Percentiles rank a stretch among this genome's conserved stretches.
Evolutionary conservation across 805 yeast species (phyloP).

Genomic region (Candida multigemmis): DNA sequence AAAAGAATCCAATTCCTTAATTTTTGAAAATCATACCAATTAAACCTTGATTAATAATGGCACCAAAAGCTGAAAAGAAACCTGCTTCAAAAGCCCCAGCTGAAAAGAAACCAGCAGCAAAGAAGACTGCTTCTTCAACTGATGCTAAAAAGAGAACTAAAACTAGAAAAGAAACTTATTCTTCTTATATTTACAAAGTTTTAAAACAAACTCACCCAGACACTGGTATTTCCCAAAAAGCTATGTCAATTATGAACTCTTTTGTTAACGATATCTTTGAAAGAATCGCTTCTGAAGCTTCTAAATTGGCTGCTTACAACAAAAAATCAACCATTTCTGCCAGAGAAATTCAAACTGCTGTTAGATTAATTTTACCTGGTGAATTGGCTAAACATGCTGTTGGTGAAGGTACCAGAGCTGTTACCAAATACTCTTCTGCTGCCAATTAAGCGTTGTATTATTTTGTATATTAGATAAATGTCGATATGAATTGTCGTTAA

Average conservation of each 20-base stretch:
- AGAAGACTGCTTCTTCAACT: conserved; percentile 71
- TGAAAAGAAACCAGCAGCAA: conserved; percentile 87
- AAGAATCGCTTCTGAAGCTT: conserved; percentile 96
- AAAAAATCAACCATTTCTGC: conserved; percentile 97
- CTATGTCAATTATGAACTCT: conserved; percentile 98
- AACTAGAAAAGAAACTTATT: conserved; percentile 96
- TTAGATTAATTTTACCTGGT: conserved; percentile 96
- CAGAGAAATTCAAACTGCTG: conserved; percentile 98
- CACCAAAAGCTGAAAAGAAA: conserved; percentile 59
- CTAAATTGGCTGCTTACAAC: conserved; percentile 97
- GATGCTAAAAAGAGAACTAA: conserved; percentile 88
- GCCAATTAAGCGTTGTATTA: conserved; percentile 17
- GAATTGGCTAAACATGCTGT: conserved; percentile 98
- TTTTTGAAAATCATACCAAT: neutral
- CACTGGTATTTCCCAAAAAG: conserved; percentile 98
- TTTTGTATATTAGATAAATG: too few relatives aligned
- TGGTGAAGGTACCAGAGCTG: conserved; percentile 98
- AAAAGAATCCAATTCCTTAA: neutral
- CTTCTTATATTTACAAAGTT: conserved; percentile 96
- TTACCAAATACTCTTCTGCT: conserved; percentile 85
- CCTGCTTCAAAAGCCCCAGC: conserved; percentile 97
- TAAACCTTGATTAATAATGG: conserved; percentile 34
- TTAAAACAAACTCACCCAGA: conserved; percentile 99
- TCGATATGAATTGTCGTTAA: too few relatives aligned
- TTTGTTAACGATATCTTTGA: conserved; percentile 97